These are phyloP conservation scores for Endogone sp. DNA, from an alignment of 192 early-diverging fungal species.

Conservation along the genomic window DNA sequence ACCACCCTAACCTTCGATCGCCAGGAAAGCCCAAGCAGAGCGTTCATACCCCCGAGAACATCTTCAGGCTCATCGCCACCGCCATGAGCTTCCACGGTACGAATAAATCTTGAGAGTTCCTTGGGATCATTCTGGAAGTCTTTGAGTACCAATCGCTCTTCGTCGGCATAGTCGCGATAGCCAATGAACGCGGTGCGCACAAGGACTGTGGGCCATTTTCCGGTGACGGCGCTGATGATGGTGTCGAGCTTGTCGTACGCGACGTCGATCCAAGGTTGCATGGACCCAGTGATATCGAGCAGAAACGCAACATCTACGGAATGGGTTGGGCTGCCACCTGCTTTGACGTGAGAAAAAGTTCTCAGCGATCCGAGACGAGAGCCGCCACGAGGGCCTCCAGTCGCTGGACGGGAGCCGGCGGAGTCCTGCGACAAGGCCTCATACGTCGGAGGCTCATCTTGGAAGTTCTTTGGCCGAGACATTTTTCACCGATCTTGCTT, in stretches of 20 bases:
- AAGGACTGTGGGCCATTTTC: neutral
- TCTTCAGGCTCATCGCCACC: conserved; percentile 14
- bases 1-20: conserved; percentile 4
- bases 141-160: neutral
- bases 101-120: neutral
- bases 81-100: neutral
- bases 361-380: neutral
- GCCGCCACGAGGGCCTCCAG: neutral
- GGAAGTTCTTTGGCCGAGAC: no score
- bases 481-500: no score
- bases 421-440: no score
- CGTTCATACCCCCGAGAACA: conserved; percentile 17
- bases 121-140: conserved; percentile 1
- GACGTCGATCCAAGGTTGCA: neutral
- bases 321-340: neutral
- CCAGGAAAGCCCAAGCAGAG: conserved; percentile 8
- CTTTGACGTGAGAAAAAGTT: neutral
- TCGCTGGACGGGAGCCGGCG: no score
- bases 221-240: neutral
- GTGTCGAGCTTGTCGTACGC: neutral
- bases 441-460: no score
- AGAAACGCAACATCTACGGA: neutral
- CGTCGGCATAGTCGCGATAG: conserved; percentile 13
- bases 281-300: neutral
- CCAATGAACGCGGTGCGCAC: conserved; percentile 12